Percentiles rank a stretch among this genome's conserved stretches.
Evolutionary conservation across 768 basidiomycete genomes (phyloP).

Genomic region (Russula ochroleuca): DNA sequence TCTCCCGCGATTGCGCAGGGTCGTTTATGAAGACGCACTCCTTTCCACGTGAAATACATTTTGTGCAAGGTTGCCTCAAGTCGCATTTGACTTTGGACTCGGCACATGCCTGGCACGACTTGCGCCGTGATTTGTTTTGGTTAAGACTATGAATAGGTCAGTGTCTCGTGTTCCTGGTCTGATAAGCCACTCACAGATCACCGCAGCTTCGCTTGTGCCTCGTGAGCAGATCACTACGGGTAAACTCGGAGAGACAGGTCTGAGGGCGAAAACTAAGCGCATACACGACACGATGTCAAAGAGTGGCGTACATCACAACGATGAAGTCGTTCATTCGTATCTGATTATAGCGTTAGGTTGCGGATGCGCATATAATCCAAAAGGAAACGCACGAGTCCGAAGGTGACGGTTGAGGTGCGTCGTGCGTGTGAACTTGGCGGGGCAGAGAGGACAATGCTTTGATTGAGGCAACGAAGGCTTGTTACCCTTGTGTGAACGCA

Average conservation of each 20-base stretch:
- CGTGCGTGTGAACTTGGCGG: conserved; percentile 63
- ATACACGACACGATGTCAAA: neutral
- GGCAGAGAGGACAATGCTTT: conserved; percentile 58
- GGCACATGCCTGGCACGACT: conserved; percentile 62
- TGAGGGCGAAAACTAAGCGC: conserved; percentile 30
- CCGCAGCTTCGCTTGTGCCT: conserved; percentile 64
- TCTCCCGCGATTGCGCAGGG: conserved; percentile 26
- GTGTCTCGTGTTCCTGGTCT: neutral
- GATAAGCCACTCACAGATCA: conserved; percentile 45
- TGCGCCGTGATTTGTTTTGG: conserved; percentile 53
- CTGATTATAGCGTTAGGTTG: conserved; percentile 34
- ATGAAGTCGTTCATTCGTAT: conserved; percentile 62
- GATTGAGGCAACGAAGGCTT: conserved; percentile 60
- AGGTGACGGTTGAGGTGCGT: conserved; percentile 64
- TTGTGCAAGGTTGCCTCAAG: conserved; percentile 56
- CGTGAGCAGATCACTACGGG: conserved; percentile 60
- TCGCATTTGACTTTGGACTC: conserved; percentile 68
- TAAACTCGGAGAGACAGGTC: conserved; percentile 63
- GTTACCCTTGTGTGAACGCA: conserved; percentile 51
- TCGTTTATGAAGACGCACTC: conserved; percentile 49
- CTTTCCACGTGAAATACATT: conserved; percentile 54
- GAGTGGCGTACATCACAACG: conserved; percentile 47
- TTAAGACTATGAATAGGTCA: conserved; percentile 29
- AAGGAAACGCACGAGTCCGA: conserved; percentile 50
- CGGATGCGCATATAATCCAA: neutral